Evolutionary conservation across 768 basidiomycete genomes (phyloP), one percentile per base, ranked within the genome.

Genomic region (Pisolithus albus): DNA sequence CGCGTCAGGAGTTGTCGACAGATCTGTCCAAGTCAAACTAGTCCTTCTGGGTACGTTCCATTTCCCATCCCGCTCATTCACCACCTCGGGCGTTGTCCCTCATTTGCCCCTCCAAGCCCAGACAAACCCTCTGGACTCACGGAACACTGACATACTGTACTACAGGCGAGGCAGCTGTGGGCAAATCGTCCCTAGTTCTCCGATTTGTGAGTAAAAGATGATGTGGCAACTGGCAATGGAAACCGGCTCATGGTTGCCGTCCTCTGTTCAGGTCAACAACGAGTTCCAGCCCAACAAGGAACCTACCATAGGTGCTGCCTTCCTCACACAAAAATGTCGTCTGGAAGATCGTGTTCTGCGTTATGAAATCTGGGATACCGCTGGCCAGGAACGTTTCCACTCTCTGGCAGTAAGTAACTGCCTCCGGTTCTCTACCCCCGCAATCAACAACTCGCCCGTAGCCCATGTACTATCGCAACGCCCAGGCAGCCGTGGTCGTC

Each of bases 381-480:
- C 92, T 34, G 91, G 89, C 47, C 88, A 92, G 73, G 94, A 97
- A 72, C 88, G 95, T 48, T 98, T 98, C 74, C 95, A 97, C 67
- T 96, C 94, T 46, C 84, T 96, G 51, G 94, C 94, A 28, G 88
- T 90, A 66, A 65, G 87, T 79, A 53, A 13, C 39, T 19, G 39
- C 38, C n/a, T 43, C 50, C 50, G 37, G 50, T 45, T 19, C 56
- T 50, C 47, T 18, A 18, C 37, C 18, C 10, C 44, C 21, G 46
- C 45, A 56, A 30, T 47, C 51, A 4, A 49, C 54, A 40, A 55
- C 50, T 56, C 48, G 19, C 34, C 26, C 18, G 18, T 54, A 91
- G 88, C 95, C 96, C 43, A 98, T 98, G 95, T 96, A 96, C 69
- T 97, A 96, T 70, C 89, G 96, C 63, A 97, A 98, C 63, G 92